phyloP scores from a whole-genome alignment of 2,329 filamentous ascomycete species.

The Hypocrella siamensis region DNA sequence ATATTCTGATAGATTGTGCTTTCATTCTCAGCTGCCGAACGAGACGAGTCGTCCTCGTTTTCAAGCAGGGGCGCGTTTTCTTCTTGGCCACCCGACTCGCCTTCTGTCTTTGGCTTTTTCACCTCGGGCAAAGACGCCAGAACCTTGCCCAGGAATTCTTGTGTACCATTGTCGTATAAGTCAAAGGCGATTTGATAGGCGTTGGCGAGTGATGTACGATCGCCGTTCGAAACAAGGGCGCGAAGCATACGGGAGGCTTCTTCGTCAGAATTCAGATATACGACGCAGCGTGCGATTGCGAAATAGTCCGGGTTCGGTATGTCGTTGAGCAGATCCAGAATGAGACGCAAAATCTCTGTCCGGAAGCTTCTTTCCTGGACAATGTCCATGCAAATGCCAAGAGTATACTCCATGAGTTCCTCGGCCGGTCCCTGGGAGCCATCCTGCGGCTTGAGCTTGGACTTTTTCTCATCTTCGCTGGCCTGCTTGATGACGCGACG shows the following conservation, averaged over 20 bases:
- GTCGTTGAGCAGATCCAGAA: constrained; percentile 88
- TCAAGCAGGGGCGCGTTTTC: constrained; percentile 34
- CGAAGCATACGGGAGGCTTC: constrained; percentile 78
- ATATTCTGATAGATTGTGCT: constrained; percentile 46
- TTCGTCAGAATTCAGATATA: constrained; percentile 83
- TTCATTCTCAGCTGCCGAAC: constrained; percentile 37
- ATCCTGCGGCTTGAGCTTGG: constrained; percentile 38
- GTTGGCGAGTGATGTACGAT: constrained; percentile 62
- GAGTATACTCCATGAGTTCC: constrained; percentile 90
- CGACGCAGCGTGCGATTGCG: constrained; percentile 92
- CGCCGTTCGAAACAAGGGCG: constrained; percentile 65
- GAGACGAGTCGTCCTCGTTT: constrained; percentile 33
- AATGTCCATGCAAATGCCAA: constrained; percentile 94
- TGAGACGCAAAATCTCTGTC: constrained; percentile 70
- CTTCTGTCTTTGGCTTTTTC: constrained; percentile 27
- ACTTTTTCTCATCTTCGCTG: constrained; percentile 67
- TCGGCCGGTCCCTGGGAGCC: constrained; percentile 50
- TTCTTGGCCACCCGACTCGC: constrained; percentile 22
- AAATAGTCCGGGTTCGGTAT: constrained; percentile 93
- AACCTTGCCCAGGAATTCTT: constrained; percentile 88
- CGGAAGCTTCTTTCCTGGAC: constrained; percentile 85
- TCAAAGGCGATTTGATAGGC: constrained; percentile 98
- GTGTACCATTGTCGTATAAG: constrained; percentile 94
- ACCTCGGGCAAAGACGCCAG: constrained; percentile 57
- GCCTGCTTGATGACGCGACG: constrained; percentile 76